Percentiles rank a stretch among this genome's conserved stretches.
These are phyloP conservation scores for Monosporascus sp. DNA, from an alignment of 2,329 filamentous ascomycete species.

Conservation along the genomic window DNA sequence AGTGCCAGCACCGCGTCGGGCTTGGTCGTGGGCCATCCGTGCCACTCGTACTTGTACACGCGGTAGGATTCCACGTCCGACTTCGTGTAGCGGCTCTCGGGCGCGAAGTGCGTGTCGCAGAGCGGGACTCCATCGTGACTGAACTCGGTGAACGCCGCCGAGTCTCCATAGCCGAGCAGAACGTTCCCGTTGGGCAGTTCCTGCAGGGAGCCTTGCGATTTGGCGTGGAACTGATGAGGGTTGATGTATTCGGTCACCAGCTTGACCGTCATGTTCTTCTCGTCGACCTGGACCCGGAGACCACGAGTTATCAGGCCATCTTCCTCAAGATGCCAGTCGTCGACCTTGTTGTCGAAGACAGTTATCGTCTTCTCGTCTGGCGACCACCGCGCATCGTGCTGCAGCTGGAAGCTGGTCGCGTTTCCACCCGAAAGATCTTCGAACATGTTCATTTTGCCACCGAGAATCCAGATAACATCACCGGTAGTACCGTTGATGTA, in stretches of 20 bases:
- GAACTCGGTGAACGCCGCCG: slow-evolving; percentile 22
- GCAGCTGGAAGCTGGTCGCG: slow-evolving; percentile 43
- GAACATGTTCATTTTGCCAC: slow-evolving; percentile 40
- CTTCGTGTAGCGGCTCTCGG: slow-evolving; percentile 12
- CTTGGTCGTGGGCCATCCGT: slow-evolving; percentile 14
- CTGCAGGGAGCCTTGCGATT: slow-evolving; percentile 39
- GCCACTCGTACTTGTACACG: slow-evolving; percentile 23
- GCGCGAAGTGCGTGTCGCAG: slow-evolving; percentile 16
- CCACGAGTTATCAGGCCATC: slow-evolving; percentile 8
- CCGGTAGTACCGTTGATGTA: slow-evolving; percentile 38
- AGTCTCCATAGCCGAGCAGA: slow-evolving; percentile 36
- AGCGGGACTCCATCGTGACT: slow-evolving; percentile 15
- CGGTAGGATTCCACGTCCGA: slow-evolving; percentile 21
- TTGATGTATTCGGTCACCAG: slow-evolving; percentile 30
- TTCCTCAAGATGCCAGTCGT: slow-evolving; percentile 26
- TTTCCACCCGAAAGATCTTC: slow-evolving; percentile 31
- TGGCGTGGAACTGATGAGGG: slow-evolving; percentile 32
- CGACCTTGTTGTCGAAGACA: slow-evolving; percentile 37
- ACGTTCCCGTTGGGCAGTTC: slow-evolving; percentile 35
- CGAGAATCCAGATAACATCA: slow-evolving; percentile 44
- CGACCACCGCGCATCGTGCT: slow-evolving; percentile 44
- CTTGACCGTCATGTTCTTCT: slow-evolving; percentile 29
- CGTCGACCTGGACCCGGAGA: slow-evolving; percentile 29
- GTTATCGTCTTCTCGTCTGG: slow-evolving; percentile 31
- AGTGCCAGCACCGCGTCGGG: slow-evolving; percentile 17